Evolutionary conservation across 495 filamentous ascomycete genomes (phyloP), one percentile per base, ranked within the genome.

Genomic region (Lophiostoma macrostomum): DNA sequence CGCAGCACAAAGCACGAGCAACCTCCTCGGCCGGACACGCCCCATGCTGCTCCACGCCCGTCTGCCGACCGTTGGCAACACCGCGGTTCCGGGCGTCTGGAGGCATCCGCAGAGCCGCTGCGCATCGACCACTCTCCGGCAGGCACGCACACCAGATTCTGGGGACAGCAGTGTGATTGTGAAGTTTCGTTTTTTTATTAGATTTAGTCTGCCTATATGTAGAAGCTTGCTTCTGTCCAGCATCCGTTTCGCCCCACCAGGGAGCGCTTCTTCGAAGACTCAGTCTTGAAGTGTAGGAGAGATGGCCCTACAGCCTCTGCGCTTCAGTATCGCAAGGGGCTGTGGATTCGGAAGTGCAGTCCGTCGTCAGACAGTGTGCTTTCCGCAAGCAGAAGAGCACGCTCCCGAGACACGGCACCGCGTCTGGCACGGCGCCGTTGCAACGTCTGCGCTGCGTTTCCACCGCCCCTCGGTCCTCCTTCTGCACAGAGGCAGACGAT

Each of bases 281-380:
- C 71, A 73, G 71, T 70, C 73, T 32, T 66, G 66, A 69, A 73
- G 63, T 50, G 69, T 76, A 77, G 75, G 72, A 67, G n/a, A n/a
- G 74, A 74, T 76, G 74, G 74, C 35, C 73, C 76, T 76, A 74
- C 66, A 60, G 61, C 64, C 55, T 50, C 54, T 42, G 53, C 11
- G 42, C 24, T 53, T 44, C 51, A 45, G 51, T 58, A 52, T 47
- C 37, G 54, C 51, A 14, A 49, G 37, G 49, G 4, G 38, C 23
- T 27, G 47, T 60, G 27, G 30, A 36, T 63, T 35, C 52, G 42
- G 27, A 50, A 39, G 34, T 31, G 14, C 27, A 20, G 20, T 36
- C 51, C n/a, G n/a, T n/a, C n/a, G n/a, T n/a, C n/a, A n/a, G n/a
- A n/a, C n/a, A n/a, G n/a, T n/a, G n/a, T n/a, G n/a, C n/a, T n/a